Percentiles rank a stretch among this genome's conserved stretches.
Conservation (phyloP, 2,329 filamentous ascomycete species). For the Aspergillus ochraceoroseus region DNA sequence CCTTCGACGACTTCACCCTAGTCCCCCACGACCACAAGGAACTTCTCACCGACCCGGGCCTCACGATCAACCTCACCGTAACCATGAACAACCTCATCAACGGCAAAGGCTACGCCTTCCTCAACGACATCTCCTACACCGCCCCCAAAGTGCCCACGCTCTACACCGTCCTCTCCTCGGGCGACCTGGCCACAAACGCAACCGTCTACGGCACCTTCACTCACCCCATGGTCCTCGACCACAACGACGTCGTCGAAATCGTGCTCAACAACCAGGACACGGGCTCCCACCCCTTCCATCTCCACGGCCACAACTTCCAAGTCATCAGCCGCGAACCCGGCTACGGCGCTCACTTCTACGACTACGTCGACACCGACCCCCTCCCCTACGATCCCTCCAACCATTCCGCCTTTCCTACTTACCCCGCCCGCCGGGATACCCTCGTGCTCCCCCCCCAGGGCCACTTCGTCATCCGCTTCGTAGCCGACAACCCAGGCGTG, state of each 20-base stretch:
- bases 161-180: constrained; percentile 26
- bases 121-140: constrained; percentile 29
- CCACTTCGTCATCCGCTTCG: constrained; percentile 58
- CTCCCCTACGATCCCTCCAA: constrained; percentile 26
- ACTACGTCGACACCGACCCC: constrained; percentile 40
- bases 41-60: constrained; percentile 57
- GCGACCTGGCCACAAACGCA: constrained; percentile 49
- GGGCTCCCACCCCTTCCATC: constrained; percentile 48
- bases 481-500: constrained; percentile 48
- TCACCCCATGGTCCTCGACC: constrained; percentile 45
- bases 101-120: constrained; percentile 34
- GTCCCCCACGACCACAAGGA: constrained; percentile 62
- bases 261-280: constrained; percentile 43
- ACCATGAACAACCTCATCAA: constrained; percentile 51
- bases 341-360: constrained; percentile 56
- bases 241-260: constrained; percentile 43
- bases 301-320: constrained; percentile 62
- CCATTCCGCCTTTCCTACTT: constrained; percentile 44
- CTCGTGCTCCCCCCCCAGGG: constrained; percentile 61
- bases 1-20: constrained; percentile 69
- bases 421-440: constrained; percentile 65
- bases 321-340: constrained; percentile 54
- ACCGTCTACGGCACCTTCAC: constrained; percentile 62
- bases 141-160: constrained; percentile 25
- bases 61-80: constrained; percentile 63